phyloP scores from a whole-genome alignment of 768 basidiomycete genomes.

The Neoboletus subvelutipes region DNA sequence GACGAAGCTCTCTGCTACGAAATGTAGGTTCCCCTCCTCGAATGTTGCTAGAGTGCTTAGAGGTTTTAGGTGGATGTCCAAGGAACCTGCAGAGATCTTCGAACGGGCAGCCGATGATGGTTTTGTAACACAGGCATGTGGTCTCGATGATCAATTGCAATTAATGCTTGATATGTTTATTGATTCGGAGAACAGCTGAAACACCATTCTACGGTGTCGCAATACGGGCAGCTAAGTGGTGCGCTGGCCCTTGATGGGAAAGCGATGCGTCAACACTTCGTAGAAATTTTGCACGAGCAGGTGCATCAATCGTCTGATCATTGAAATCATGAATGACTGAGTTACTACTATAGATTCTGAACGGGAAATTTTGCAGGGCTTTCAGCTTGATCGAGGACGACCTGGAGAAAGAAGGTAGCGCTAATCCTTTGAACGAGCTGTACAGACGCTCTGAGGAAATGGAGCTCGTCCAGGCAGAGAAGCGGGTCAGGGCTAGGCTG shows the following conservation, averaged over 20 bases:
- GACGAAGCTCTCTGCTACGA: slow-evolving; percentile 68
- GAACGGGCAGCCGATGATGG: slow-evolving; percentile 67
- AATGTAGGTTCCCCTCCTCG: slow-evolving; percentile 40
- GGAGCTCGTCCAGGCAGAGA: slow-evolving; percentile 59
- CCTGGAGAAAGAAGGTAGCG: slow-evolving; percentile 52
- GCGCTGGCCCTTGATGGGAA: slow-evolving; percentile 55
- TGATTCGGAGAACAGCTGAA: slow-evolving; percentile 43
- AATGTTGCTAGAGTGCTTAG: background rate
- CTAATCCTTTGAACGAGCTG: slow-evolving; percentile 55
- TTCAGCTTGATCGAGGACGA: slow-evolving; percentile 56
- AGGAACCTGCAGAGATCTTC: slow-evolving; percentile 68
- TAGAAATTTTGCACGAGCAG: slow-evolving; percentile 58
- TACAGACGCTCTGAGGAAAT: slow-evolving; percentile 50
- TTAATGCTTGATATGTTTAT: background rate
- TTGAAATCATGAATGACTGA: background rate
- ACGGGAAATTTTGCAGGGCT: slow-evolving; percentile 55
- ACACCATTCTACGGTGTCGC: slow-evolving; percentile 60
- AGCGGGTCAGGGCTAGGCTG: slow-evolving; percentile 51
- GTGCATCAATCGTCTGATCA: slow-evolving; percentile 26
- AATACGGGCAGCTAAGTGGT: slow-evolving; percentile 60
- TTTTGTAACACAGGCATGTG: slow-evolving; percentile 52
- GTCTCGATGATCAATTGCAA: background rate
- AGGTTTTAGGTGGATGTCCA: slow-evolving; percentile 62
- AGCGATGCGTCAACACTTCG: slow-evolving; percentile 50
- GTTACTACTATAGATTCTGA: slow-evolving; percentile 44